Evolutionary conservation across 805 yeast genomes (phyloP), one percentile per base, ranked within the genome.

Genomic region (Ogataea trehalophila): DNA sequence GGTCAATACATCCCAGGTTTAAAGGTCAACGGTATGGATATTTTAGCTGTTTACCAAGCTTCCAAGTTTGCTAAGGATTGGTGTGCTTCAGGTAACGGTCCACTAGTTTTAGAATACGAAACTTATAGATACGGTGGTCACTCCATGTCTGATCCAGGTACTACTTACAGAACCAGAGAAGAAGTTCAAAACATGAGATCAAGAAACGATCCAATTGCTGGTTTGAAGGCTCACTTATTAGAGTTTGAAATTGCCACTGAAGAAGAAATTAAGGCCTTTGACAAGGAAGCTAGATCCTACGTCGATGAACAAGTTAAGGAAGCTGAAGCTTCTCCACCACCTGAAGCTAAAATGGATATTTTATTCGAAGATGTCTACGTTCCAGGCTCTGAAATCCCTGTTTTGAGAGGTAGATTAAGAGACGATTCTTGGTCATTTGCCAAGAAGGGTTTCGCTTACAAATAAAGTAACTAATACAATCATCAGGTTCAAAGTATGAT

Each of bases 131-230:
- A 94, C 71, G 98, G 98, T 78, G 99, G 99, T 72, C 99, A 94
- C 83, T 94, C 99, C 60, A 94, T 94, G 98, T 92, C 98, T 60
- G 99, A 94, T 75, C 99, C 99, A 65, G 99, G 99, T 80, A 94
- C 99, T 71, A 94, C 99, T 58, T 94, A 94, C 85, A 87, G 99
- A 83, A 94, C 99, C 68, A 91, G 99, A 79, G 99, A 94, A 76
- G 99, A 94, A 78, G 94, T 94, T 60, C 97, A 91, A 77, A 92
- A 92, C 78, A 91, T 94, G 97, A 87, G 99, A 79, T 89, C 98
- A 39, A 87, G 89, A 79, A 90, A 87, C 70, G 99, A 94, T 72
- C 97, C 98, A 61, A 89, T 94, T 70, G 91, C 96, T 48, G 98
- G 98, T 60, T 81, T 94, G 68, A 92, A 91, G 80, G 83, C 83